Base-by-base conservation (phyloP, 192 early-diverging fungal species). In the Rhizophagus prolifer region DNA sequence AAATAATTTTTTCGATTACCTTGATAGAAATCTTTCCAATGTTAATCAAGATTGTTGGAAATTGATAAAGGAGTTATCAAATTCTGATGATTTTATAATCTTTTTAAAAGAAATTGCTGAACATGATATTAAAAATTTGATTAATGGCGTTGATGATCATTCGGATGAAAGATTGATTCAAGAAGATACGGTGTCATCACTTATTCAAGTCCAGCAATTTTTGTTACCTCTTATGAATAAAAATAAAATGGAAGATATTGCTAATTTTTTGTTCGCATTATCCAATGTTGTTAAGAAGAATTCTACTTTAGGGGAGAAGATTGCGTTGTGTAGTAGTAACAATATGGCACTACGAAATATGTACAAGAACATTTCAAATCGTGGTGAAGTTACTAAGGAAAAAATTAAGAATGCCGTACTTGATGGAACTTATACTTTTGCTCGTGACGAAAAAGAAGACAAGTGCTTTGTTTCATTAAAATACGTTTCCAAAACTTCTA, bases 141-240 rank as follows among this genome's bases (percentile, higher is more conserved):
- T 79, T 74, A 79, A 79, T 60, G 72, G 62, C 3, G 78, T 75
- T 25, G 78, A 79, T 36, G 78, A 78, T 41, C 68, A 72, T 50
- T 63, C 77, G 10, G 78, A 79, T 50, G 78, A 76, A 65, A 61
- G 63, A n/a, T 66, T 68, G 25, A 68, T 76, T 28, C 75, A 76
- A 60, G 70, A 79, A 23, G 78, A 79, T 58, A 73, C 70, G 1
- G 63, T 79, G 1, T 58, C 62, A 8, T 66, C 78, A 4, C 41
- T 67, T 34, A 67, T 79, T 58, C 46, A 79, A 79, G 73, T 79
- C 63, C 61, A 66, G 25, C 78, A 79, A 59, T 79, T 65, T 41
- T 23, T 74, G 5, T 9, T 60, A 1, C 71, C 73, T 34, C 13
- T 74, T 1, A 58, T 76, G 65, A 58, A 46, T 6, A 34, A 23